A percentile compares a stretch with the other conserved stretches of the same genome.
phyloP scores from a whole-genome alignment of 495 filamentous ascomycete species.

The Xylaria telfairii region DNA sequence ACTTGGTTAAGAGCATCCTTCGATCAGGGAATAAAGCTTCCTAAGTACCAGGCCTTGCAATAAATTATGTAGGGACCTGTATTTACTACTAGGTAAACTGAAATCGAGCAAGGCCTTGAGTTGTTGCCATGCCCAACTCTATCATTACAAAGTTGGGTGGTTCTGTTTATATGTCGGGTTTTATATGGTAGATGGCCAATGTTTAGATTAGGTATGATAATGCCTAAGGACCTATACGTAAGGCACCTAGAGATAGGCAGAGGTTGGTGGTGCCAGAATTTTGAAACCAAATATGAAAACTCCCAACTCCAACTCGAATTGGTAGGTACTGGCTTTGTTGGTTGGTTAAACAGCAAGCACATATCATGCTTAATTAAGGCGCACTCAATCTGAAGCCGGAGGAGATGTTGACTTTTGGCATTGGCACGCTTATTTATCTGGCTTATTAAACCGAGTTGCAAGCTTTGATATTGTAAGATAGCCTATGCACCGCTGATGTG shows the following conservation, averaged over 20 bases:
- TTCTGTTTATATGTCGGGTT: neutral
- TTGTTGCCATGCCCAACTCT: neutral
- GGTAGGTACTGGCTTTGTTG: too few species aligned
- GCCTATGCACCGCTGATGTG: slow-evolving; percentile 6
- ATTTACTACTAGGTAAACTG: neutral
- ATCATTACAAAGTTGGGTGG: neutral
- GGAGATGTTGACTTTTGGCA: neutral
- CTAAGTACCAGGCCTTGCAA: neutral
- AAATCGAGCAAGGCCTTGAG: neutral
- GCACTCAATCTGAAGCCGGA: neutral
- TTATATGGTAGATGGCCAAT: too few species aligned
- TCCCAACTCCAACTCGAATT: neutral
- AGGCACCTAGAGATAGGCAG: too few species aligned
- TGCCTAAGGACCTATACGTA: neutral
- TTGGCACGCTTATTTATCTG: neutral
- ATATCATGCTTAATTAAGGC: neutral
- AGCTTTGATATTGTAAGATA: neutral
- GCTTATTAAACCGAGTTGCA: neutral
- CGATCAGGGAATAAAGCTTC: neutral
- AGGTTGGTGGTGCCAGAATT: neutral
- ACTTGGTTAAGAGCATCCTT: neutral
- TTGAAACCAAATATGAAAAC: neutral
- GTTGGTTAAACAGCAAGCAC: neutral
- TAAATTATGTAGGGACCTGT: neutral
- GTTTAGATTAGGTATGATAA: neutral